These are phyloP conservation scores for Monosporozyma siamensis DNA, from an alignment of 805 yeast genomes.

Conservation along the genomic window DNA sequence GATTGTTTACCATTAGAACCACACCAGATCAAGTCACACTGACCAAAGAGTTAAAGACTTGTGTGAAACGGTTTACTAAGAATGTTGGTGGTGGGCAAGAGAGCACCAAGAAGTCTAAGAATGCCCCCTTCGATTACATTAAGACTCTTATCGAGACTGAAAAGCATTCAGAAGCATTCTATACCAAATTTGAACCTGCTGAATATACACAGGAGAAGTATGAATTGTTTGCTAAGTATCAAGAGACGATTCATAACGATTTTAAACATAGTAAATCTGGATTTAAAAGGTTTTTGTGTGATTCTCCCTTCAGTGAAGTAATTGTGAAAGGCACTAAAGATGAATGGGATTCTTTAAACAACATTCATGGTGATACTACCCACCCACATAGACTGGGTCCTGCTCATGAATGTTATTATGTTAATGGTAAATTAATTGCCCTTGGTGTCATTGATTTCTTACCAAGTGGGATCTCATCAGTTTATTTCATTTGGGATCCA, in stretches of 20 bases:
- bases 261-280: constrained; percentile 36
- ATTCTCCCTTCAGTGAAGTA: constrained; percentile 44
- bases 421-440: constrained; percentile 55
- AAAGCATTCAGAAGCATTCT: constrained; percentile 23
- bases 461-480: constrained; percentile 70
- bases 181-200: constrained; percentile 46
- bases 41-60: constrained; percentile 58
- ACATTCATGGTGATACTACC: too few relatives aligned
- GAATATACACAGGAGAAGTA: constrained; percentile 49
- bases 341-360: constrained; percentile 24
- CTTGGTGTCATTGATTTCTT: constrained; percentile 69
- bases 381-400: constrained; percentile 42
- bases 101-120: not conserved
- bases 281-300: constrained; percentile 62
- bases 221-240: constrained; percentile 57
- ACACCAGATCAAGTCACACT: constrained; percentile 37
- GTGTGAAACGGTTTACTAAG: constrained; percentile 48
- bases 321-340: constrained; percentile 19
- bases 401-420: constrained; percentile 69
- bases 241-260: constrained; percentile 61
- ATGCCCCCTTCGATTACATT: constrained; percentile 21
- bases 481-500: constrained; percentile 85
- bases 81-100: constrained; percentile 3
- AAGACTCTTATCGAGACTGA: constrained; percentile 33
- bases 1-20: constrained; percentile 70